phyloP scores from a whole-genome alignment of 2,329 filamentous ascomycete genomes.

The Exophiala sp. region DNA sequence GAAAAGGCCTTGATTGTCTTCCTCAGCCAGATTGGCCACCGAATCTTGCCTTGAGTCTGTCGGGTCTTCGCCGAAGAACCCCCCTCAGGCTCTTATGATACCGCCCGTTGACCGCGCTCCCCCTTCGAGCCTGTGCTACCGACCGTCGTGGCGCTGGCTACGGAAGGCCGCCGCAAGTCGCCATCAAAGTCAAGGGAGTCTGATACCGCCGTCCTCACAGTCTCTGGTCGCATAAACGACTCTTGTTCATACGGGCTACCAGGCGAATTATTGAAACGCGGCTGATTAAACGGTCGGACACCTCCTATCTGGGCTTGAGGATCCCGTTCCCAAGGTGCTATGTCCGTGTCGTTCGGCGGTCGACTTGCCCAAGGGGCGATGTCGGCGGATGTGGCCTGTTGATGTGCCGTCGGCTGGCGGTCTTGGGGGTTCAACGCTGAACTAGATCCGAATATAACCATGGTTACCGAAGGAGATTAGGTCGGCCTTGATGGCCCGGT shows the following conservation, averaged over 20 bases:
- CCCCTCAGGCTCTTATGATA: constrained; percentile 75
- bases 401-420: constrained; percentile 19
- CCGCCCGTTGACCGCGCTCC: constrained; percentile 62
- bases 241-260: constrained; percentile 48
- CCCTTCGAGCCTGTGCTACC: constrained; percentile 79
- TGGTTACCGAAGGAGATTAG: not conserved
- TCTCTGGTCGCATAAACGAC: constrained; percentile 60
- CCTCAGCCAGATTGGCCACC: constrained; percentile 50
- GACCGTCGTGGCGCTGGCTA: constrained; percentile 78
- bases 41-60: constrained; percentile 42
- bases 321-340: constrained; percentile 31
- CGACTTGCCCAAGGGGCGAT: constrained; percentile 32
- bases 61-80: constrained; percentile 89
- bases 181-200: constrained; percentile 58
- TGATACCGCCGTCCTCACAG: constrained; percentile 47
- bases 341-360: constrained; percentile 29
- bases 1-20: constrained; percentile 53
- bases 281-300: constrained; percentile 24
- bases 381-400: constrained; percentile 22
- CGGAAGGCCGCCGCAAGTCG: constrained; percentile 77
- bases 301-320: constrained; percentile 26
- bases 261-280: constrained; percentile 21
- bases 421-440: constrained; percentile 26
- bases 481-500: not conserved
- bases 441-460: constrained; percentile 21